phyloP scores from a whole-genome alignment of 345 rosid genomes.

The Gossypium thurberi region DNA sequence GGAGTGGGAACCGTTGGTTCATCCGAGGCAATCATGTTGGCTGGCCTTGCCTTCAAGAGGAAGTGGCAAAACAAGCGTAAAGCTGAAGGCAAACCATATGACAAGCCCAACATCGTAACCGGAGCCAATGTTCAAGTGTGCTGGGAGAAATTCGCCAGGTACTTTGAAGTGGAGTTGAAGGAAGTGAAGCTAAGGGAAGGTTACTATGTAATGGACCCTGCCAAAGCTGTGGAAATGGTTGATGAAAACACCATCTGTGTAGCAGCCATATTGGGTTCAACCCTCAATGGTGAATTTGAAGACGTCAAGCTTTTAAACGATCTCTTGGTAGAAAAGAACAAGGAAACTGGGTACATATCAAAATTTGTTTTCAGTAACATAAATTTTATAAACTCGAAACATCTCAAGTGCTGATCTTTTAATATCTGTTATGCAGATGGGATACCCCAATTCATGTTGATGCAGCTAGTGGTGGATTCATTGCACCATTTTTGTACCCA shows the following conservation, averaged over 20 bases:
- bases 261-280: constrained; percentile 85
- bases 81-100: constrained; percentile 71
- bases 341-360: constrained; percentile 51
- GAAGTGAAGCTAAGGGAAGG: constrained; percentile 32
- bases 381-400: background rate
- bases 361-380: background rate
- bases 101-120: constrained; percentile 4
- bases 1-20: constrained; percentile 96
- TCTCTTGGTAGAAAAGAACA: constrained; percentile 60
- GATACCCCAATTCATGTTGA: constrained; percentile 92
- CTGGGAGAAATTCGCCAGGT: constrained; percentile 93
- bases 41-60: constrained; percentile 86
- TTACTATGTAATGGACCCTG: constrained; percentile 94
- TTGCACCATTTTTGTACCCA: constrained; percentile 89
- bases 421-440: constrained; percentile 43
- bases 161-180: constrained; percentile 84
- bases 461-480: constrained; percentile 94
- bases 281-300: constrained; percentile 90
- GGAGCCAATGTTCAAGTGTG: constrained; percentile 36
- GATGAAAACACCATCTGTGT: constrained; percentile 99
- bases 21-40: constrained; percentile 94
- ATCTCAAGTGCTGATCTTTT: background rate
- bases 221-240: constrained; percentile 79
- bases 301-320: constrained; percentile 84
- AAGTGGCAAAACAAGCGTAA: constrained; percentile 88